Percentiles rank a stretch among this genome's conserved stretches.
phyloP scores from a whole-genome alignment of 163 green algal genomes.

The Chlorella variabilis region DNA sequence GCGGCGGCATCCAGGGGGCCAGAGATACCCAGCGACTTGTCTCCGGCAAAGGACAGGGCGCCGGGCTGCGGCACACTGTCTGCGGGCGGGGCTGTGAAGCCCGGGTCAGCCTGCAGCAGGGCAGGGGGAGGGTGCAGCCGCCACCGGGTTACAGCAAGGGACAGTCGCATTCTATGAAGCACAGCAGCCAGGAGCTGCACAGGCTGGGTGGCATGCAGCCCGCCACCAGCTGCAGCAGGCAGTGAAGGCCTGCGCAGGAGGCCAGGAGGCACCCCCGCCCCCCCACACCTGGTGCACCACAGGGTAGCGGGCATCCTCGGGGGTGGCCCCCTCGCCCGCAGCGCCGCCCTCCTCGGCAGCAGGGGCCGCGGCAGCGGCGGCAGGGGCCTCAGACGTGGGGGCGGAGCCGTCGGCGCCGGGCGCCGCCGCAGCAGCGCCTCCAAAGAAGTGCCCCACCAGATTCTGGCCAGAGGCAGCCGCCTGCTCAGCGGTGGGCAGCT shows the following conservation, averaged over 20 bases:
- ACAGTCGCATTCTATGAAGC: too few relatives aligned
- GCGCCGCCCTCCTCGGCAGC: background rate
- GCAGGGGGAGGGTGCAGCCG: background rate
- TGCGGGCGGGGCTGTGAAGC: background rate
- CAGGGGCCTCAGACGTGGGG: background rate
- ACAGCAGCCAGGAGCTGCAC: too few relatives aligned
- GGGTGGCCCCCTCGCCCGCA: background rate
- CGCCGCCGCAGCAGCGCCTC: background rate
- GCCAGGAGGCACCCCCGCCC: too few relatives aligned
- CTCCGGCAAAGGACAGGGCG: slow-evolving; percentile 16
- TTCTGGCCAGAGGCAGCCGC: slow-evolving; percentile 21
- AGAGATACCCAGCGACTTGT: slow-evolving; percentile 27
- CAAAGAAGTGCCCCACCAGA: slow-evolving; percentile 32
- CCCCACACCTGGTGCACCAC: background rate
- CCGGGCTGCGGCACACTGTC: slow-evolving; percentile 21
- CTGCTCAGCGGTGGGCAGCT: slow-evolving; percentile 21
- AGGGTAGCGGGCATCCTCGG: slow-evolving; percentile 5
- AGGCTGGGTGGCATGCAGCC: too few relatives aligned
- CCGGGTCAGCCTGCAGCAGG: background rate
- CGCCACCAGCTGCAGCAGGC: too few relatives aligned
- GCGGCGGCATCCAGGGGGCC: slow-evolving; percentile 1
- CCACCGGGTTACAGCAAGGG: too few relatives aligned
- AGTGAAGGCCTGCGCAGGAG: too few relatives aligned
- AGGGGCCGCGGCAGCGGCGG: background rate
- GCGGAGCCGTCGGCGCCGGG: background rate